Base-by-base conservation (phyloP, 1,139 yeast species). In the Suzukiozyma palmioleophila region DNA sequence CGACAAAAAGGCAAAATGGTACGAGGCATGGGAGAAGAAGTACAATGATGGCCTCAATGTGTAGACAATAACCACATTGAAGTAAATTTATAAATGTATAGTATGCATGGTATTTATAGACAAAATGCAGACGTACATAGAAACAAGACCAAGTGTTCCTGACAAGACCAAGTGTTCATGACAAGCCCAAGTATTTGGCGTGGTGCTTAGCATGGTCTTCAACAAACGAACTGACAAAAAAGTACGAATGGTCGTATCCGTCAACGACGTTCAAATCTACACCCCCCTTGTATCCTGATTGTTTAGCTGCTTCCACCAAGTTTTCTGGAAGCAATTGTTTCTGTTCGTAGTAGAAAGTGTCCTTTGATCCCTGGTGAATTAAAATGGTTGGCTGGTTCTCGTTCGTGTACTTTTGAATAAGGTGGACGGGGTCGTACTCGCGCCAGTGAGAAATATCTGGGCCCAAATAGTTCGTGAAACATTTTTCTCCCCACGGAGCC, bases 231-330 rank as follows among this genome's bases (percentile, higher is more conserved):
- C 94, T 76, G 45, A 92, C 75, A 60, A 89, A 92, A 61, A 77
- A 92, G 66, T 90, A 92, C 39, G 90, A 83, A 57, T 92, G 98
- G 56, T 92, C 97, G 56, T 82, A 90, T 2, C 92, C 96, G 3
- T 85, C 90, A 24, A 78, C 96, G 36, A 79, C 58, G 29, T 79
- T 66, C 43, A 87, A 61, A 35, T 76, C 69, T 44, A 90, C 71
- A 40, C 77, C 72, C 3, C 81, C 85, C 42, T 77, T 77, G 64
- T 82, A 82, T 9, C 63, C 60, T 1, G 84, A 66, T 39, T 73
- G 73, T 49, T 73, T 61, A 2, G 84, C 76, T 1, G 95, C 95
- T 32, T 73, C 75, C 8, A 71, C 74, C 15, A 92, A 71, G 50
- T 77, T 77, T 49, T 86, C 92, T 2, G 96, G 95, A 49, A 81